Percentiles rank a stretch among this genome's conserved stretches.
Evolutionary conservation across 2,329 filamentous ascomycete species (phyloP).

Genomic region (Aspergillus texensis): DNA sequence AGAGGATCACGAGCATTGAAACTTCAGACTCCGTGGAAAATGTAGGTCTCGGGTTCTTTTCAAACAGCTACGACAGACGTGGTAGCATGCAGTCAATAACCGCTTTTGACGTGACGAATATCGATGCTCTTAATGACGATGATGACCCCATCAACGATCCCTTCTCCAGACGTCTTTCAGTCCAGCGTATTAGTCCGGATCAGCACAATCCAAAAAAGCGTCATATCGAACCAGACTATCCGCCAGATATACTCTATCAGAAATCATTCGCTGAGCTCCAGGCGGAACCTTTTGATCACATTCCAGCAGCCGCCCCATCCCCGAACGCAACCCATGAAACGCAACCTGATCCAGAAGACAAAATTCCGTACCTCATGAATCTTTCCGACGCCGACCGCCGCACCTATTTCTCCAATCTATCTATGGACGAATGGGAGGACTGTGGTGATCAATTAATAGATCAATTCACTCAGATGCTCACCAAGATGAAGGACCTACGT

Average conservation of each 20-base stretch:
- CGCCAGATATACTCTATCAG: conserved; percentile 44
- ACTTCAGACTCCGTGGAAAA: conserved; percentile 23
- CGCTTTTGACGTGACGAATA: conserved; percentile 35
- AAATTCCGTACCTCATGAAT: conserved; percentile 40
- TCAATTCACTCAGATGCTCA: conserved; percentile 55
- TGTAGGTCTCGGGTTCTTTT: conserved; percentile 24
- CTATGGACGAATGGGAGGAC: conserved; percentile 62
- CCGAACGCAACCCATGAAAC: conserved; percentile 24
- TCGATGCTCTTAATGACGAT: conserved; percentile 36
- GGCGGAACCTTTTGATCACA: conserved; percentile 53
- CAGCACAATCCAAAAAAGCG: conserved; percentile 31
- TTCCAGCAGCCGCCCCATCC: conserved; percentile 35
- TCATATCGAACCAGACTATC: conserved; percentile 52
- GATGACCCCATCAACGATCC: conserved; percentile 35
- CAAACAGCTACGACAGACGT: conserved; percentile 23
- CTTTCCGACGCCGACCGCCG: conserved; percentile 45
- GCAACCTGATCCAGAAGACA: conserved; percentile 27
- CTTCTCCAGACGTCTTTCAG: conserved; percentile 32
- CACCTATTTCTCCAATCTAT: conserved; percentile 55
- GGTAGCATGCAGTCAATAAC: conserved; percentile 32
- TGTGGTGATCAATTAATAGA: conserved; percentile 64
- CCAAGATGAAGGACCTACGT: conserved; percentile 55
- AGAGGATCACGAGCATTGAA: conserved; percentile 23
- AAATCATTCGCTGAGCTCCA: conserved; percentile 54
- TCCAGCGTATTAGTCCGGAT: conserved; percentile 31